Conservation (phyloP, 176 grass and related monocot genomes). For the Tillandsia fasciculata region DNA sequence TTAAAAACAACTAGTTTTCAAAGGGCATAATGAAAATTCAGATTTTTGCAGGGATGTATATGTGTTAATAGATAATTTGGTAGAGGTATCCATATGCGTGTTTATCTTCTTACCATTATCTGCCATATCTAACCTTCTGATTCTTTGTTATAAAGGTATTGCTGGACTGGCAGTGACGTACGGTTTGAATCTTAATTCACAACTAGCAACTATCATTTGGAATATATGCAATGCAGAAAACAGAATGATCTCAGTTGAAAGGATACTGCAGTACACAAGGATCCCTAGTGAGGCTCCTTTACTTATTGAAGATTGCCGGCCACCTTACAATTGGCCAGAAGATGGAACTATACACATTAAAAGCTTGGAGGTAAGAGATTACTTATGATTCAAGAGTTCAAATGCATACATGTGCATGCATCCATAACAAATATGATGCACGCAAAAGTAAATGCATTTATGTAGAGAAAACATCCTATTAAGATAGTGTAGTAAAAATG, state of each 20-base stretch:
- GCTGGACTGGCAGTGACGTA: constrained; percentile 95
- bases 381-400: neutral
- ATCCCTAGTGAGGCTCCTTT: constrained; percentile 85
- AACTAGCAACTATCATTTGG: constrained; percentile 76
- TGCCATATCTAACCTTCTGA: neutral
- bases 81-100: no score
- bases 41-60: neutral
- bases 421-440: neutral
- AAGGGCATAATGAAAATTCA: no score
- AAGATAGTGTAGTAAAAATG: no score
- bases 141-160: constrained; percentile 48
- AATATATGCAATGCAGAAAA: constrained; percentile 93
- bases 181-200: constrained; percentile 82
- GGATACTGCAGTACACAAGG: constrained; percentile 90
- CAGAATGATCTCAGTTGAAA: constrained; percentile 99
- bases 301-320: constrained; percentile 40
- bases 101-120: neutral
- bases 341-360: constrained; percentile 67
- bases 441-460: neutral
- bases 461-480: neutral
- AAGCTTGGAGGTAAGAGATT: constrained; percentile 60
- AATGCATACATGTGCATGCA: neutral
- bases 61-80: neutral
- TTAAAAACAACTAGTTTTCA: no score
- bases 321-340: constrained; percentile 67